phyloP scores from a whole-genome alignment of 73 alveolate species.

The Symbiodinium pilosum region DNA sequence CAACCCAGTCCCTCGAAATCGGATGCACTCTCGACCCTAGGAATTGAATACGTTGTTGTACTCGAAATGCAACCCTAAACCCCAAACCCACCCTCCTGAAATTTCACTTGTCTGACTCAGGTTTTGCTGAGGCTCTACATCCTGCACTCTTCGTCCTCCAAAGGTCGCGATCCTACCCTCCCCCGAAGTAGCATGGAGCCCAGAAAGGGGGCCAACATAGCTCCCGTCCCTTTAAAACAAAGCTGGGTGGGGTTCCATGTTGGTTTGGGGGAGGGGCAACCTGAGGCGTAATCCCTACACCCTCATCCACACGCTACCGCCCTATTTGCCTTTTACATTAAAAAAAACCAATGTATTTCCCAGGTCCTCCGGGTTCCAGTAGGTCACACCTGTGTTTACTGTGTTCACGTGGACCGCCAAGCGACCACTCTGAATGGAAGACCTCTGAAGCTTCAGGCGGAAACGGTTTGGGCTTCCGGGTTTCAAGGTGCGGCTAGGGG shows the following conservation, averaged over 20 bases:
- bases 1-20: not conserved
- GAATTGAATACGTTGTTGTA: not conserved
- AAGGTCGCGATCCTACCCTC: not conserved
- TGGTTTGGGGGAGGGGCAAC: not conserved
- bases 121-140: not conserved
- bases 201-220: not conserved
- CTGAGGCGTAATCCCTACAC: not conserved
- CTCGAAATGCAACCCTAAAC: not conserved
- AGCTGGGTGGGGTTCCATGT: not conserved
- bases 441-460: not conserved
- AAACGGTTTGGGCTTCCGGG: not conserved
- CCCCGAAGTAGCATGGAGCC: not conserved
- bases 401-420: constrained; percentile 17
- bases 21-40: not conserved
- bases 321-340: not conserved
- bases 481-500: not conserved
- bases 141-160: not conserved
- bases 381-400: constrained; percentile 18
- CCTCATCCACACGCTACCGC: not conserved
- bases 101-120: not conserved
- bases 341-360: not conserved
- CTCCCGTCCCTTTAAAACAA: not conserved
- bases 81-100: not conserved
- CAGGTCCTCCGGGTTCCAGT: not conserved
- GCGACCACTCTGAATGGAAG: not conserved